A percentile compares a stretch with the other conserved stretches of the same genome.
Evolutionary conservation across 129 eudicot species (phyloP).

Genomic region (Artemisia argyi): DNA sequence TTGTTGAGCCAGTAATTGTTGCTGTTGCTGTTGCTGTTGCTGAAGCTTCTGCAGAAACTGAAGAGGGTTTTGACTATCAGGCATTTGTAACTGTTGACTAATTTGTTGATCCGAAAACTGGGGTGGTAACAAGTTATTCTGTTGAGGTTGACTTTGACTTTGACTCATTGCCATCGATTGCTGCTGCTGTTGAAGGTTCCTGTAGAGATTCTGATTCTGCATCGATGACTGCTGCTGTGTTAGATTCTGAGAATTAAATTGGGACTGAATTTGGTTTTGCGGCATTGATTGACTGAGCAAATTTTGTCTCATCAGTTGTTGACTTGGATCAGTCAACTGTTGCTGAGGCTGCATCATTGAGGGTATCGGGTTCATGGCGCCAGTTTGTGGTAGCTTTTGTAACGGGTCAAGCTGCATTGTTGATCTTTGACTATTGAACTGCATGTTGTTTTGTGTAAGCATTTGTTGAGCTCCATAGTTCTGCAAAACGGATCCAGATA

Average conservation of each 20-base stretch:
- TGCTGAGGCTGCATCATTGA: conserved; percentile 74
- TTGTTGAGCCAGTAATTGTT: conserved; percentile 66
- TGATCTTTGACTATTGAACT: conserved; percentile 61
- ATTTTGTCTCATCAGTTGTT: conserved; percentile 53
- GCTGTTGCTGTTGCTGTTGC: conserved; percentile 48
- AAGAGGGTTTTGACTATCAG: conserved; percentile 69
- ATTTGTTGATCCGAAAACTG: conserved; percentile 51
- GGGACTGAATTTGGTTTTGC: conserved; percentile 60
- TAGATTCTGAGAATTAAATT: conserved; percentile 49
- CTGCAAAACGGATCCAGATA: conserved; percentile 51
- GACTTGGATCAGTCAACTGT: conserved; percentile 53
- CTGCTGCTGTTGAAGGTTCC: conserved; percentile 48
- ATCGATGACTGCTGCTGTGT: conserved; percentile 59
- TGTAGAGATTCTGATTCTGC: conserved; percentile 55
- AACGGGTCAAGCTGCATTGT: conserved; percentile 60
- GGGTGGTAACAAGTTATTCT: conserved; percentile 43
- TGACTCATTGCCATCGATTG: conserved; percentile 32
- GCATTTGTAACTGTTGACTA: conserved; percentile 54
- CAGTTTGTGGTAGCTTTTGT: conserved; percentile 56
- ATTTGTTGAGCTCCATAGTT: conserved; percentile 43
- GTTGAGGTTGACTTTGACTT: conserved; percentile 47
- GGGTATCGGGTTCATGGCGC: conserved; percentile 45
- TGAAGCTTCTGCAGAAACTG: conserved; percentile 74
- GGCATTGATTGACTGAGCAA: conserved; percentile 44
- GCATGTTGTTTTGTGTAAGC: conserved; percentile 62